Evolutionary conservation across 768 basidiomycete species (phyloP).

Genomic region (Tephrocybe rancida): DNA sequence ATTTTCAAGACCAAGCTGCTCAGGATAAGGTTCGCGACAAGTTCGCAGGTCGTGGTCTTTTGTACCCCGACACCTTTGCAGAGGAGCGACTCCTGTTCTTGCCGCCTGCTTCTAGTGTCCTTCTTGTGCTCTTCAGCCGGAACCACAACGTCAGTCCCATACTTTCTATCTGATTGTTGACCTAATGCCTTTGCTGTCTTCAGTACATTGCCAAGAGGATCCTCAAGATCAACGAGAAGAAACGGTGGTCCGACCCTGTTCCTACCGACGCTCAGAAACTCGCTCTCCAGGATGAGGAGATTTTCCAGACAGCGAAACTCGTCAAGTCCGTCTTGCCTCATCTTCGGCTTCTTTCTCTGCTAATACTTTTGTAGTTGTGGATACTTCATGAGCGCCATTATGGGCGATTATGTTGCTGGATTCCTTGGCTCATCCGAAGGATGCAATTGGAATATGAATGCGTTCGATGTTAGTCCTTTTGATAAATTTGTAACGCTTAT

Average conservation of each 20-base stretch:
- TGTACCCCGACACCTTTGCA: slow-evolving; percentile 56
- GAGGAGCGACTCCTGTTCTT: slow-evolving; percentile 55
- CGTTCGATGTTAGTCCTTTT: slow-evolving; percentile 28
- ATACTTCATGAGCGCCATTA: slow-evolving; percentile 55
- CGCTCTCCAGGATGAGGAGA: slow-evolving; percentile 51
- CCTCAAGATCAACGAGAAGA: slow-evolving; percentile 56
- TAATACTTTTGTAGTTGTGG: slow-evolving; percentile 36
- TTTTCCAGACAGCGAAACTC: slow-evolving; percentile 59
- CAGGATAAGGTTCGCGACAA: slow-evolving; percentile 50
- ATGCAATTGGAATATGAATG: slow-evolving; percentile 53
- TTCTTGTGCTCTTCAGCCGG: slow-evolving; percentile 57
- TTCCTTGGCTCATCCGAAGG: slow-evolving; percentile 59
- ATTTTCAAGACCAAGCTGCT: slow-evolving; percentile 33
- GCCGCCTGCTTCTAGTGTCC: slow-evolving; percentile 53
- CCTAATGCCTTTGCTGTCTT: background rate
- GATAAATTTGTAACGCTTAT: background rate
- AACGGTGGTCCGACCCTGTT: slow-evolving; percentile 45
- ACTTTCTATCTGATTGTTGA: too few species aligned
- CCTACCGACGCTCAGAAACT: slow-evolving; percentile 25
- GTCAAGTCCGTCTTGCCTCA: slow-evolving; percentile 39
- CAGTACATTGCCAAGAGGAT: slow-evolving; percentile 55
- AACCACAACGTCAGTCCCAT: slow-evolving; percentile 55
- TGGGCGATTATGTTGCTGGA: slow-evolving; percentile 62
- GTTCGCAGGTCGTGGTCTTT: slow-evolving; percentile 47
- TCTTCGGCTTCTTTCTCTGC: background rate